Evolutionary conservation across 257 asterid species (phyloP), one percentile per base, ranked within the genome.

Genomic region (Petunia axillaris): DNA sequence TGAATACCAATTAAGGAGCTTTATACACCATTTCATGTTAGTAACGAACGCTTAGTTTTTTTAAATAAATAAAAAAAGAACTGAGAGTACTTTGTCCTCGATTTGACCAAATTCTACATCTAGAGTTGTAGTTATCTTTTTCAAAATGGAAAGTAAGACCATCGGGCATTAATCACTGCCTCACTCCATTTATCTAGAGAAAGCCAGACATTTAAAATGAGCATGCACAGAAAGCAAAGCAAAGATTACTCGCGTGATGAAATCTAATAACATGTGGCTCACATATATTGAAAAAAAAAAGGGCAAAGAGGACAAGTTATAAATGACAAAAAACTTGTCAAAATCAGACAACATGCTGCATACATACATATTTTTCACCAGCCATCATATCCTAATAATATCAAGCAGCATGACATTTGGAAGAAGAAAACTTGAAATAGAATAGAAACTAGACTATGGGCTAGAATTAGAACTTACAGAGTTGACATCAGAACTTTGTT

Each of bases 401-500:
- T 36, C 7, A 44, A 80, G 39, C 10, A 77, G 13, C 16, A 5
- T 6, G 48, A 77, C 44, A 68, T 10, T 48, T 16, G 7, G 64
- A 43, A 38, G 52, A 15, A 35, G 39, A 63, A 59, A 37, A 14
- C 44, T 44, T 44, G 57, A 64, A 62, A 35, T 50, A 53, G 11
- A 5, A 57, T 35, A 16, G 14, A 5, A 73, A 73, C 14, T 50
- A 81, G 77, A 77, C 4, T 16, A 53, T 9, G 68, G 60, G 73
- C 14, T 79, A 35, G 4, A 77, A 4, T 71, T 16, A 63, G 68
- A 79, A 86, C 90, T 84, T 64, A 93, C 95, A 54, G 80, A 71
- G 80, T 80, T 85, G 15, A 74, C 75, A 63, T 88, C 88, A 13
- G n/a, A 65, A 73, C 76, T 52, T 71, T 53, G 87, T 65, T 75